Evolutionary conservation across 345 rosid genomes (phyloP).

Genomic region (Aegle marmelos): DNA sequence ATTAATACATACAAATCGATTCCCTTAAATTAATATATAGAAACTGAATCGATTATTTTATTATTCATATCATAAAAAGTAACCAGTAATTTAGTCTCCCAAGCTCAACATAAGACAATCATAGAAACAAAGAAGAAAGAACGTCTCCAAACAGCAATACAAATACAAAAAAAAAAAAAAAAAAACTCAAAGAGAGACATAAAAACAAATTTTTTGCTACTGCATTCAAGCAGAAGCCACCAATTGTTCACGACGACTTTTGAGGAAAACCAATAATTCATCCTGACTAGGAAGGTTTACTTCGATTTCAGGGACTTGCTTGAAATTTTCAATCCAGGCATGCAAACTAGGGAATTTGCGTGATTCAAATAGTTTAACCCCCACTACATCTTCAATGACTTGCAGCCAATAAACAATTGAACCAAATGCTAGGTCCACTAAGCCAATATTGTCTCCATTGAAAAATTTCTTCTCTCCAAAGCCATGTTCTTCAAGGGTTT

Average conservation of each 20-base stretch:
- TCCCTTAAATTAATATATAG: too few relatives aligned
- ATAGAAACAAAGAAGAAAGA: neutral
- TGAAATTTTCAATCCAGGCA: neutral
- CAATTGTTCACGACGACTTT: neutral
- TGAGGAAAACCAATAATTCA: neutral
- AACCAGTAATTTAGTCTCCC: too few relatives aligned
- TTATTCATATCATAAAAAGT: too few relatives aligned
- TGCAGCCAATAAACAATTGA: neutral
- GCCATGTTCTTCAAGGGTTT: neutral
- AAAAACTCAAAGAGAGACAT: neutral
- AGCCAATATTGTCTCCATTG: neutral
- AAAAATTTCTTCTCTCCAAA: constrained; percentile 6
- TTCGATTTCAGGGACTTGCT: neutral
- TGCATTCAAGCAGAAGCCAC: neutral
- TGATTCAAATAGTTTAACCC: neutral
- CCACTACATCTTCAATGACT: neutral
- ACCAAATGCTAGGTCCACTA: constrained; percentile 1
- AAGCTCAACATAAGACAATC: neutral
- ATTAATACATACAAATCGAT: too few relatives aligned
- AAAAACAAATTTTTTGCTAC: neutral
- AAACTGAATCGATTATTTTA: too few relatives aligned
- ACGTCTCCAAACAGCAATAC: neutral
- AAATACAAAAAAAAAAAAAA: neutral
- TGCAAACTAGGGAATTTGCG: neutral
- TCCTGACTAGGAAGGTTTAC: neutral